Base-by-base conservation (phyloP, 2,329 filamentous ascomycete genomes). In the Penicillium glabrum region DNA sequence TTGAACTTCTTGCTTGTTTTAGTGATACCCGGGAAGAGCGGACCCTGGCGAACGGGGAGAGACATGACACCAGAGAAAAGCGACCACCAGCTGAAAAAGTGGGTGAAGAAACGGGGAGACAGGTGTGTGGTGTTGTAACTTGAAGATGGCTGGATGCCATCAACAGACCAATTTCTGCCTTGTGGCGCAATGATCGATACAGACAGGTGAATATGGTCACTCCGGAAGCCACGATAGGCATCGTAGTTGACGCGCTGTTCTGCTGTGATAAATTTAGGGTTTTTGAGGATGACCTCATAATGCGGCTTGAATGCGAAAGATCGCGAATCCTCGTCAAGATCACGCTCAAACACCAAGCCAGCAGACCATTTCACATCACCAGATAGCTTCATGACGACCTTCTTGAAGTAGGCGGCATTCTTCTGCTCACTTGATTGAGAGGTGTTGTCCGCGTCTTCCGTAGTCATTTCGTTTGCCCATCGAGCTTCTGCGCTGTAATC, bases 1-100 rank as follows among this genome's bases (percentile, higher is more conserved):
- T 93, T 93, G 72, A 99, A 99, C 72, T 99, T 99, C 78, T 99
- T 99, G 80, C 91, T 97, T 46, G 91, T 95, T 80, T 96, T 97
- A 66, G 97, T 95, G 24, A 92, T 84, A 0, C 91, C 92, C 6
- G 93, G 93, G 87, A 93, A 99, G 3, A 99, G 82, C 46, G 85
- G 83, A 16, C 95, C 95, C 77, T 99, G 96, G 1, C 95, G 90
- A 56, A 99, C 89, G 11, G 95, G 96, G 27, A 99, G 81, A 11
- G 93, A 96, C 87, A 98, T 92, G 9, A 93, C 89, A 1, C 93
- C 93, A 9, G 92, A 92, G 75, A 99, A 99, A 64, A 98, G 86
- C 1, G 90, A 93, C 92, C 93, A 98, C 95, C 95, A 99, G 56
- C 88, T 87, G 77, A 93, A 98, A 80, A 99, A 99, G 72, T 99